Percentiles rank a stretch among this genome's conserved stretches.
These are phyloP conservation scores for Cladosporium colombiae DNA, from an alignment of 2,329 filamentous ascomycete species.

Conservation along the genomic window DNA sequence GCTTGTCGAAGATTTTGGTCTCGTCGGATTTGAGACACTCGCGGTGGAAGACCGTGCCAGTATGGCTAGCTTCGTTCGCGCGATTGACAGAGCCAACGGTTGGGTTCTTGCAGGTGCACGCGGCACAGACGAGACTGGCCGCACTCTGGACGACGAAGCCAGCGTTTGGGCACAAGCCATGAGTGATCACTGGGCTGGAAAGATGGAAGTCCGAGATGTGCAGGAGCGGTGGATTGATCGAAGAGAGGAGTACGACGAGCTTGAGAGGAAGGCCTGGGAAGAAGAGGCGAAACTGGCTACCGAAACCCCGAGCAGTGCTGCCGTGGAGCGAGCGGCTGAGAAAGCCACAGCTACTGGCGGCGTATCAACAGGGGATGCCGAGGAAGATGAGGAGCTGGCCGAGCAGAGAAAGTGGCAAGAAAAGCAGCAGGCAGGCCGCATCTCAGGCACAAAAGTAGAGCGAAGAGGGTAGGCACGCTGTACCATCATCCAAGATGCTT, in stretches of 20 bases:
- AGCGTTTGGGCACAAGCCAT: conserved; percentile 97
- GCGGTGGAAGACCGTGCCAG: conserved; percentile 96
- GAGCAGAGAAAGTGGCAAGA: conserved; percentile 36
- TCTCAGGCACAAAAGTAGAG: conserved; percentile 26
- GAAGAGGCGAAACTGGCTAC: conserved; percentile 61
- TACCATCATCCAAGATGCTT: not conserved
- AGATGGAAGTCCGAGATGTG: conserved; percentile 82
- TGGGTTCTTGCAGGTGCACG: conserved; percentile 91
- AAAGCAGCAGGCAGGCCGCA: conserved; percentile 23
- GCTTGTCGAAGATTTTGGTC: conserved; percentile 83
- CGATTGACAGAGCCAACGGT: conserved; percentile 88
- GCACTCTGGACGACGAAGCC: conserved; percentile 35
- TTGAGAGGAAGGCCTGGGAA: conserved; percentile 73
- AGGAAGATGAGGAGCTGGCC: conserved; percentile 32
- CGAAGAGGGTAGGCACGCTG: conserved; percentile 20
- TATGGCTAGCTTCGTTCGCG: conserved; percentile 87
- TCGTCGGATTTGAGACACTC: conserved; percentile 89
- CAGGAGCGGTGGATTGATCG: conserved; percentile 95
- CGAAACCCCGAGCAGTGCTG: conserved; percentile 31
- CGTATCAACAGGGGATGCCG: conserved; percentile 26
- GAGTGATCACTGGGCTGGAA: conserved; percentile 63
- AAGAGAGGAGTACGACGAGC: conserved; percentile 82
- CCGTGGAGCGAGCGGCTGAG: conserved; percentile 22
- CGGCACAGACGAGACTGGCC: conserved; percentile 73
- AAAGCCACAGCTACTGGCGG: conserved; percentile 16